A percentile compares a stretch with the other conserved stretches of the same genome.
Conservation (phyloP, 2,329 filamentous ascomycete species). For the Verticillium dahliae region DNA sequence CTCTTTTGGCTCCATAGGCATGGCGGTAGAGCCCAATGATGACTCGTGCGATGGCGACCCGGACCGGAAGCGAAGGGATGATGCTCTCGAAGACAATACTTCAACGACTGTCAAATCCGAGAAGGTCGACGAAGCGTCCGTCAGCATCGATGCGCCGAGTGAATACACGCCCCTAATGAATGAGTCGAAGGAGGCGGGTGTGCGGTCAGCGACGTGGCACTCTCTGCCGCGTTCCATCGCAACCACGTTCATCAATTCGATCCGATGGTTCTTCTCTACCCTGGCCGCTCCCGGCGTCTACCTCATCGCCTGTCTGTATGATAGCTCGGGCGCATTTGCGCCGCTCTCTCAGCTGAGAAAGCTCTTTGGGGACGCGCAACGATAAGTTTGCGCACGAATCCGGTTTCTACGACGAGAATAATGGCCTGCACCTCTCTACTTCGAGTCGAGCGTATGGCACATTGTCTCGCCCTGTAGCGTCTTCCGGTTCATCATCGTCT, state of each 20-base stretch:
- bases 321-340: constrained; percentile 72
- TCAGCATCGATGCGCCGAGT: constrained; percentile 23
- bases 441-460: constrained; percentile 8
- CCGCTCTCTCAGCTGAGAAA: constrained; percentile 67
- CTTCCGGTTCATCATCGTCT: constrained; percentile 52
- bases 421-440: constrained; percentile 4
- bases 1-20: constrained; percentile 48
- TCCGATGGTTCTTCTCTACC: constrained; percentile 73
- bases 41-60: constrained; percentile 25
- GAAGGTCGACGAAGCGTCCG: constrained; percentile 3
- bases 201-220: constrained; percentile 42
- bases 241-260: constrained; percentile 64
- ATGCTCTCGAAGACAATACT: constrained; percentile 21
- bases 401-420: constrained; percentile 23
- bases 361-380: constrained; percentile 45
- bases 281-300: constrained; percentile 77
- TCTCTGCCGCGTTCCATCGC: constrained; percentile 63
- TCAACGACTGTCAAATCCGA: constrained; percentile 12
- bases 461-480: constrained; percentile 16
- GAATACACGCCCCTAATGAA: constrained; percentile 67
- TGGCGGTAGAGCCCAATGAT: constrained; percentile 36
- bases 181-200: constrained; percentile 8
- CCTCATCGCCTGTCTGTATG: constrained; percentile 75
- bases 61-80: constrained; percentile 13
- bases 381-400: constrained; percentile 42